A percentile compares a stretch with the other conserved stretches of the same genome.
These are phyloP conservation scores for Trichophyton verrucosum DNA, from an alignment of 2,329 filamentous ascomycete species.

Conservation along the genomic window DNA sequence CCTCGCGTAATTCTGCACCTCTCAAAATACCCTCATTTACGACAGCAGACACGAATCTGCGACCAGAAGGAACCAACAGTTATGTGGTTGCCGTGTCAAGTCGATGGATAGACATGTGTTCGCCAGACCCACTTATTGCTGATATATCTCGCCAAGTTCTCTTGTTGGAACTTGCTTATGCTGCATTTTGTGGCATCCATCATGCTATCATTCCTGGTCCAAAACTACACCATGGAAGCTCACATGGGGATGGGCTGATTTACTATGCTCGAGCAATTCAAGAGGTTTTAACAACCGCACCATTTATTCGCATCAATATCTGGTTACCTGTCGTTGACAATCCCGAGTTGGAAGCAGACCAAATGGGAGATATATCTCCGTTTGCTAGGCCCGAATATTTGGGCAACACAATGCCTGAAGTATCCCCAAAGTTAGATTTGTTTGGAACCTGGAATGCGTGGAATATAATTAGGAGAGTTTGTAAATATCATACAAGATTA, in stretches of 20 bases:
- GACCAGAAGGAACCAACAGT: conserved; percentile 66
- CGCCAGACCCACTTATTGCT: conserved; percentile 66
- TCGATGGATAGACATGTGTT: conserved; percentile 84
- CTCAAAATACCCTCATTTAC: conserved; percentile 31
- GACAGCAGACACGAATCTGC: conserved; percentile 48
- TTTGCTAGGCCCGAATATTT: conserved; percentile 33
- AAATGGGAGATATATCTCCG: conserved; percentile 33
- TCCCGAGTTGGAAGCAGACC: conserved; percentile 41
- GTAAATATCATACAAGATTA: conserved; percentile 70
- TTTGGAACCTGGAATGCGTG: conserved; percentile 87
- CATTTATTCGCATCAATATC: conserved; percentile 67
- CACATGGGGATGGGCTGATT: conserved; percentile 40
- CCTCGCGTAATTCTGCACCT: conserved; percentile 29
- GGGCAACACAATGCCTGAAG: conserved; percentile 19
- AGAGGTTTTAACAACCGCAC: conserved; percentile 62
- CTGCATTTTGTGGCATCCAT: conserved; percentile 82
- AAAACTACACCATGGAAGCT: conserved; percentile 46
- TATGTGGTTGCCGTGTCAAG: conserved; percentile 71
- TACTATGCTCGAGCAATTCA: conserved; percentile 77
- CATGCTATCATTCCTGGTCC: conserved; percentile 76
- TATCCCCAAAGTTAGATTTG: conserved; percentile 47
- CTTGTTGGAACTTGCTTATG: conserved; percentile 84
- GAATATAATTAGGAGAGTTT: conserved; percentile 74
- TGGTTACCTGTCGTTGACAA: conserved; percentile 75
- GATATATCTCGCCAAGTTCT: conserved; percentile 82